These are phyloP conservation scores for Candida oleophila DNA, from an alignment of 805 yeast species.

Conservation along the genomic window DNA sequence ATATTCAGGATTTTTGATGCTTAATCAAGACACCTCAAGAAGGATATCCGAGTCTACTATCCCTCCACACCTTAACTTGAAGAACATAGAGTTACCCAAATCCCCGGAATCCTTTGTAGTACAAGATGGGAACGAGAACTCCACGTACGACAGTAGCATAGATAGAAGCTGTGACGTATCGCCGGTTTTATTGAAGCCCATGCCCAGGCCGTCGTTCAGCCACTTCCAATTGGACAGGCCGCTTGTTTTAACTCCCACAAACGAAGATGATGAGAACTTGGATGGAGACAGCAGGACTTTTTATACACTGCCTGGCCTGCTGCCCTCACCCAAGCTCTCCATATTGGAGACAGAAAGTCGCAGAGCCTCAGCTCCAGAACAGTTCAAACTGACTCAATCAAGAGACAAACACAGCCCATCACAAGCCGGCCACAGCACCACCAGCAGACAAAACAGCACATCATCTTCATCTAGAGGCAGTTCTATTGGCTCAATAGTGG, in stretches of 20 bases:
- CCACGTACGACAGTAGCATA: background rate
- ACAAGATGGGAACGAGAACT: background rate
- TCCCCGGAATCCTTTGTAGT: conserved; percentile 2
- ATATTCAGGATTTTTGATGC: conserved; percentile 30
- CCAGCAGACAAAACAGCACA: conserved; percentile 9
- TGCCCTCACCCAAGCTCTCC: conserved; percentile 2
- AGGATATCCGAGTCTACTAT: conserved; percentile 18
- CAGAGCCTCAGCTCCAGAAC: background rate
- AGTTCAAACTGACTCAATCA: background rate
- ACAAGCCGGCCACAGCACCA: background rate
- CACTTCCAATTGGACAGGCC: conserved; percentile 2
- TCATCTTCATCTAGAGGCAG: conserved; percentile 23
- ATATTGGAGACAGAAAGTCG: background rate
- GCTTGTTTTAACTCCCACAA: background rate
- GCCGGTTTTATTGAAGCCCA: conserved; percentile 3
- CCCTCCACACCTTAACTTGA: conserved; percentile 12
- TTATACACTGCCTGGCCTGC: conserved; percentile 3
- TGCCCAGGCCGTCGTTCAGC: conserved; percentile 1
- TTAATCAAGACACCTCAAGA: conserved; percentile 14
- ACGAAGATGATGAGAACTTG: background rate
- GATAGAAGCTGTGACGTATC: background rate
- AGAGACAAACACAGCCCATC: background rate
- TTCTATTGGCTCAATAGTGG: conserved; percentile 31
- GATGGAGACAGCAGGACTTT: background rate
- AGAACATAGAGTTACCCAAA: conserved; percentile 5